Conservation (phyloP, 1,139 yeast species). For the Blastobotrys persicus region DNA sequence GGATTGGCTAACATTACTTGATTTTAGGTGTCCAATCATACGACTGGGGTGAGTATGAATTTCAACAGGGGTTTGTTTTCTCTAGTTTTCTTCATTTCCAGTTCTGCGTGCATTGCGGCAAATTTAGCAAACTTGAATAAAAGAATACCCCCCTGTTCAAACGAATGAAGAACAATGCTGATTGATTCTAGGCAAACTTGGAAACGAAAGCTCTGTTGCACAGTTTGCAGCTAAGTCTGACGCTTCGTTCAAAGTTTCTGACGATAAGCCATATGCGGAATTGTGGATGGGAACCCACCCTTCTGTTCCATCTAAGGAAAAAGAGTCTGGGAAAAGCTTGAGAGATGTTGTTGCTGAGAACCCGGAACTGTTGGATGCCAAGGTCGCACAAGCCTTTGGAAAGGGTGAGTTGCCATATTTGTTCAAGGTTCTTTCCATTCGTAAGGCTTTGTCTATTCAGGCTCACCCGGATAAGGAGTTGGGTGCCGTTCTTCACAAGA, state of each 20-base stretch:
- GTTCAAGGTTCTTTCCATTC: conserved; percentile 89
- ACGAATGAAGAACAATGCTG: conserved; percentile 11
- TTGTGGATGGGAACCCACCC: conserved; percentile 99
- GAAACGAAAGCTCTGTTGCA: conserved; percentile 83
- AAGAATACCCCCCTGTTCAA: too few species aligned
- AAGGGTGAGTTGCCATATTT: conserved; percentile 81
- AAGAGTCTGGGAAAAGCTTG: conserved; percentile 53
- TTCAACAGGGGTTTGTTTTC: neutral
- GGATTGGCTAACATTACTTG: conserved; percentile 1
- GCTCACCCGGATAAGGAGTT: conserved; percentile 95
- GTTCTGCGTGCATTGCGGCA: neutral
- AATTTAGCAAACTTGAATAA: too few species aligned
- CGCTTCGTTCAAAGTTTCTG: conserved; percentile 60
- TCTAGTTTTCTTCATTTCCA: neutral
- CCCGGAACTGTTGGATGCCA: conserved; percentile 58
- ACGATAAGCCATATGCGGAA: conserved; percentile 53
- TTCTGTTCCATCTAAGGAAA: conserved; percentile 74
- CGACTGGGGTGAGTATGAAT: conserved; percentile 38
- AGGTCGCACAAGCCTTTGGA: conserved; percentile 65
- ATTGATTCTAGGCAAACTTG: conserved; percentile 74
- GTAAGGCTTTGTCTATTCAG: conserved; percentile 90
- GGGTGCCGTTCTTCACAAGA: conserved; percentile 69
- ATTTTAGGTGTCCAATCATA: conserved; percentile 44
- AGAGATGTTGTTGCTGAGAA: conserved; percentile 60
- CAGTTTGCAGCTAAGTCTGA: conserved; percentile 73